Base-by-base conservation (phyloP, 2,329 filamentous ascomycete species). In the Aspergillus sp. region DNA sequence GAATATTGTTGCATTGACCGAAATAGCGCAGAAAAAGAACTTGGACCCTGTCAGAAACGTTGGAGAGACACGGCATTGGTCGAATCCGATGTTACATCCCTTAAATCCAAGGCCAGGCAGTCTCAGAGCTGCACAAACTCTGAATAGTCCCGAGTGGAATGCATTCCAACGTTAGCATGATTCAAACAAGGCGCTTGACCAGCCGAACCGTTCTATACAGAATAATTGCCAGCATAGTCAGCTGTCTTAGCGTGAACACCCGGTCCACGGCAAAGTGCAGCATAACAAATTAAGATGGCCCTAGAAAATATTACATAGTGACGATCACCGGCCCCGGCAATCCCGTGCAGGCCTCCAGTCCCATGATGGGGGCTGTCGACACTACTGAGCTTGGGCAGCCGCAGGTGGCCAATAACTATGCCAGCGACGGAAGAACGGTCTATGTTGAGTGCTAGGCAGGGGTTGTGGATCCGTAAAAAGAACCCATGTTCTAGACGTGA, bases 341-440 rank as follows among this genome's bases (percentile, higher is more conserved):
- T 63, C 64, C 67, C 68, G 69, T 74, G 71, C 72, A 73, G 72
- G 71, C 67, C 68, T 64, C 69, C 65, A 67, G 67, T 69, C 69
- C 66, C 70, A 71, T 72, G 70, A 73, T 65, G 63, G 59, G 55
- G 62, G 16, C 36, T 56, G 60, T 67, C 62, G 66, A 69, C 66
- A 67, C 68, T 70, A 68, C 68, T 66, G 64, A 67, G 65, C 66
- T 66, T 67, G 57, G 62, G 56, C 63, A 67, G 63, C 62, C 61
- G 58, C 66, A 68, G 56, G 56, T 36, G 60, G 59, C 67, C 68
- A 73, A 70, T 71, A 51, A 60, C 49, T 58, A 32, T 56, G 46
- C 6, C 31, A 50, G 29, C 54, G 49, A 51, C 51, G 54, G 54
- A 58, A 51, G 61, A 66, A 61, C 54, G 62, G 56, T 56, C 39